Percentiles rank a stretch among this genome's conserved stretches.
These are phyloP conservation scores for Crataegus laevigata DNA, from an alignment of 306 rosid genomes.

Conservation along the genomic window DNA sequence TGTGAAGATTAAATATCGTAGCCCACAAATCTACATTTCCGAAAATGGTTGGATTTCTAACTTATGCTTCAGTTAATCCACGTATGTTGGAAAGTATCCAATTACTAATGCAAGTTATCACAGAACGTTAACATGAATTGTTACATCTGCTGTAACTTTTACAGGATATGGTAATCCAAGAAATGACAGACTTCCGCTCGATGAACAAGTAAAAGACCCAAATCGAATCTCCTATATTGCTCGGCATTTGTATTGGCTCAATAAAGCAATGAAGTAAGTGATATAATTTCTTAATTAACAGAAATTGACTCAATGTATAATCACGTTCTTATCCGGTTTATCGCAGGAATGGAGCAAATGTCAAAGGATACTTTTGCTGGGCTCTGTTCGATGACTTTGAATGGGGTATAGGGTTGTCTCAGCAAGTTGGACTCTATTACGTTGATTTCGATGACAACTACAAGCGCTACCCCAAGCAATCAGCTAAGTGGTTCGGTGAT, in stretches of 20 bases:
- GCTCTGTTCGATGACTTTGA: not conserved
- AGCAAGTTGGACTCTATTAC: no score
- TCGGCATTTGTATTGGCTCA: constrained; percentile 4
- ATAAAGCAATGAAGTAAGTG: not conserved
- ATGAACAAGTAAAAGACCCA: not conserved
- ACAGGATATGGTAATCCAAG: constrained; percentile 4
- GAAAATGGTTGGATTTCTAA: constrained; percentile 27
- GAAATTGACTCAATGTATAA: no score
- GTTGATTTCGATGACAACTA: no score
- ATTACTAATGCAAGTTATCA: no score
- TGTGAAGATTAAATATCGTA: constrained; percentile 6
- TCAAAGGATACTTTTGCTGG: constrained; percentile 1
- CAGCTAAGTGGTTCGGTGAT: no score
- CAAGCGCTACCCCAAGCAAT: no score
- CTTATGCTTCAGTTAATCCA: not conserved
- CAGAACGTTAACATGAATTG: no score
- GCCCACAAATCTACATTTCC: constrained; percentile 20
- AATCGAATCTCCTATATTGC: not conserved
- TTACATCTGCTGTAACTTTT: no score
- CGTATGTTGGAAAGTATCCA: no score
- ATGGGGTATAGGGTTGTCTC: not conserved
- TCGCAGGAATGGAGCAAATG: not conserved
- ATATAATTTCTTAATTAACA: no score
- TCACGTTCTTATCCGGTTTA: no score
- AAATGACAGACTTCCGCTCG: not conserved